Evolutionary conservation across 2,329 filamentous ascomycete genomes (phyloP), one percentile per base, ranked within the genome.

Genomic region (Cordyceps militaris): DNA sequence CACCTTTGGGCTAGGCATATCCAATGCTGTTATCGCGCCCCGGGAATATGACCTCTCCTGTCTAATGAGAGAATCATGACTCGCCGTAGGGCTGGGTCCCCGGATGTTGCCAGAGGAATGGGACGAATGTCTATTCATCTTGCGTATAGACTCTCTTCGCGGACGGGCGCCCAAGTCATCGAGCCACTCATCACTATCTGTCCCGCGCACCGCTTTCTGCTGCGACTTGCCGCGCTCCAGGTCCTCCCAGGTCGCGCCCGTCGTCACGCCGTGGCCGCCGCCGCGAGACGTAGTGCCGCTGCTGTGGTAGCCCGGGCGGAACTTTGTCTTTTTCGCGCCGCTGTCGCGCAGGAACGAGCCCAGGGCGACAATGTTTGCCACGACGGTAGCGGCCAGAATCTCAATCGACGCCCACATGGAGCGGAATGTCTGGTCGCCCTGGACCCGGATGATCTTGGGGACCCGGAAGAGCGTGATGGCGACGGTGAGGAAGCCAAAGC

Each of bases 341-440:
- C 89, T 83, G 69, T 96, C 92, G 8, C 92, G 82, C 14, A 96
- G 83, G 68, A 96, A 97, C 0, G 91, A 94, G 4, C 92, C 92
- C 0, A 97, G 82, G 1, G 96, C 88, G 23, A 97, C 80, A 1
- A 87, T 85, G 69, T 97, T 97, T 13, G 91, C 89, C 1, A 94
- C 89, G 0, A 84, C 83, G 0, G 91, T 88, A 1, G 92, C 91
- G 21, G 91, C 90, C 1, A 97, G 79, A 11, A 96, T 88, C 68
- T 97, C 92, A 5, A 93, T 78, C 0, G 91, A 96, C 1, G 92
- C 92, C 66, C 92, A 81, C 14, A 97, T 82, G 0, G 91, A 93
- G 30, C 93, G 88, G 62, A 87, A 88, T 63, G 92, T 89, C 69
- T 97, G 93, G 28, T 81, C 77, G 1, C 91, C 90, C 58, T 82